A percentile compares a stretch with the other conserved stretches of the same genome.
Evolutionary conservation across 306 rosid species (phyloP).

Genomic region (Erythrophleum fordii): DNA sequence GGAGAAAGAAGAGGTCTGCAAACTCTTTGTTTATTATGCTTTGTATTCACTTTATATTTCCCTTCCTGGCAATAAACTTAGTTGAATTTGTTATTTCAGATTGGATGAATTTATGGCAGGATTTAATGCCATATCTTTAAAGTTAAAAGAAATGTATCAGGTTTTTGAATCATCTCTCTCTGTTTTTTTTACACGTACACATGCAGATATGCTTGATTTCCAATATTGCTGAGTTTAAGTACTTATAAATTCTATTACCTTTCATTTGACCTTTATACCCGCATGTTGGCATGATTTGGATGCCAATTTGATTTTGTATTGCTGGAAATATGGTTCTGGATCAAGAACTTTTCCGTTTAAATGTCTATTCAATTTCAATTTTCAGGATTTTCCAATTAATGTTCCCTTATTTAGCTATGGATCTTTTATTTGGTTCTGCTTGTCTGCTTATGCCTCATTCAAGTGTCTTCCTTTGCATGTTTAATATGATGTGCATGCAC

Average conservation of each 20-base stretch:
- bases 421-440: neutral
- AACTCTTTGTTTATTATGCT: neutral
- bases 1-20: constrained; percentile 83
- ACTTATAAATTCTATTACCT: constrained; percentile 1
- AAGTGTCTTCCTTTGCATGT: neutral
- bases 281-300: neutral
- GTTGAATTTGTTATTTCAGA: constrained; percentile 49
- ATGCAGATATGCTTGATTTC: neutral
- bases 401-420: neutral
- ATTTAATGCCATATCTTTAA: constrained; percentile 88
- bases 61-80: constrained; percentile 14
- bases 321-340: neutral
- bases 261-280: constrained; percentile 7
- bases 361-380: neutral
- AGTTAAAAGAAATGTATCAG: constrained; percentile 97
- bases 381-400: neutral
- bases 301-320: constrained; percentile 4
- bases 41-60: constrained; percentile 11
- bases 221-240: neutral
- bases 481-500: neutral
- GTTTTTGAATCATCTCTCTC: constrained; percentile 48
- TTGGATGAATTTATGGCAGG: constrained; percentile 98
- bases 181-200: neutral
- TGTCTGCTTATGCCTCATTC: neutral
- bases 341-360: neutral